Evolutionary conservation across 1,139 yeast genomes (phyloP).

Genomic region (Wickerhamomyces sp.): DNA sequence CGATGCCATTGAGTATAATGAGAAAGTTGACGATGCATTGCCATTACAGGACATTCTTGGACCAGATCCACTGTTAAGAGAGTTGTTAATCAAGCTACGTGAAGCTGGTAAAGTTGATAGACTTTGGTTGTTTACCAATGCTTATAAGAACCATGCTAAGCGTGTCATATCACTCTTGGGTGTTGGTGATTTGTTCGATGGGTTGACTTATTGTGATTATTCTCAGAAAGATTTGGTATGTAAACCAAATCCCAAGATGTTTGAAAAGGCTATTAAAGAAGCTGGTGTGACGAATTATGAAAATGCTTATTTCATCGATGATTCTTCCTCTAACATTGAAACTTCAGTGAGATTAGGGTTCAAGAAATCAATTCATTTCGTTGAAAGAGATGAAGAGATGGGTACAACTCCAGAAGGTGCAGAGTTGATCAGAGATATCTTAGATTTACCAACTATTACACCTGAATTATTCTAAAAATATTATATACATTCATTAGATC

Average conservation of each 20-base stretch:
- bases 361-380: conserved; percentile 35
- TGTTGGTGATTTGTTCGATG: conserved; percentile 86
- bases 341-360: conserved; percentile 41
- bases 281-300: conserved; percentile 46
- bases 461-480: conserved; percentile 41
- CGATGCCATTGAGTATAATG: conserved; percentile 84
- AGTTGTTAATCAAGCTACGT: conserved; percentile 43
- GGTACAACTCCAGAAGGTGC: conserved; percentile 37
- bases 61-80: conserved; percentile 52
- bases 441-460: conserved; percentile 40
- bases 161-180: conserved; percentile 76
- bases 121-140: conserved; percentile 90
- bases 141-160: conserved; percentile 83
- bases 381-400: conserved; percentile 33
- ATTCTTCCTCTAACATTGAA: conserved; percentile 59
- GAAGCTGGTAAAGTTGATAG: conserved; percentile 43
- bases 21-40: conserved; percentile 84
- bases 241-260: conserved; percentile 72
- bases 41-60: conserved; percentile 72
- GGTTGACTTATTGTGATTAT: conserved; percentile 90
- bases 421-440: conserved; percentile 37
- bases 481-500: neutral
- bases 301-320: conserved; percentile 73
- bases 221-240: conserved; percentile 61
- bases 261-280: conserved; percentile 50